These are phyloP conservation scores for Kitagawia praeruptora DNA, from an alignment of 129 eudicot genomes.

Conservation along the genomic window DNA sequence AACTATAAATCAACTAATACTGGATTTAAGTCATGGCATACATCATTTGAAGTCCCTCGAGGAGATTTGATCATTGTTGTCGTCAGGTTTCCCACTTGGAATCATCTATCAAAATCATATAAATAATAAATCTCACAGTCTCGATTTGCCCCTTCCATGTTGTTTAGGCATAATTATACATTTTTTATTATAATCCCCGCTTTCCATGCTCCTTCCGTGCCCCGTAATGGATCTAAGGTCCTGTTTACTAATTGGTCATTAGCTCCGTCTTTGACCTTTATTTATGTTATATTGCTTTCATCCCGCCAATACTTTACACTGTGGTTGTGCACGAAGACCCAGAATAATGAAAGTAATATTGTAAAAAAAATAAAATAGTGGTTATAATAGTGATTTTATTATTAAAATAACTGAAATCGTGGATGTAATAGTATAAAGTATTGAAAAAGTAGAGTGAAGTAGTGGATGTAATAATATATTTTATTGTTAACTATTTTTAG, in stretches of 20 bases:
- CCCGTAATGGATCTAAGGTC: background rate
- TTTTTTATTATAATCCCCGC: background rate
- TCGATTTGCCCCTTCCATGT: conserved; percentile 1
- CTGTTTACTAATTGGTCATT: background rate
- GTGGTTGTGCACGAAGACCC: too few relatives aligned
- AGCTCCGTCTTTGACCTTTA: too few relatives aligned
- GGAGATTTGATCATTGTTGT: background rate
- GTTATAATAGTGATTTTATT: too few relatives aligned
- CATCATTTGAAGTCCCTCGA: background rate
- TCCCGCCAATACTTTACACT: too few relatives aligned
- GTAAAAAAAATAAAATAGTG: too few relatives aligned
- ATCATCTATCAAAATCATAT: background rate
- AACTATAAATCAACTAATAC: background rate
- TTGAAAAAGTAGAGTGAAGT: too few relatives aligned
- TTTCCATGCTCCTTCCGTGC: background rate
- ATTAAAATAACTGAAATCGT: too few relatives aligned
- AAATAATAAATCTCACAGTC: background rate
- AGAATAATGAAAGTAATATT: too few relatives aligned
- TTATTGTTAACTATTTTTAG: too few relatives aligned
- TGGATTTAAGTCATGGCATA: background rate
- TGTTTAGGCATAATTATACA: background rate
- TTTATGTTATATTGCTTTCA: too few relatives aligned
- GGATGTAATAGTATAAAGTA: too few relatives aligned
- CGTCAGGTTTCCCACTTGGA: background rate
- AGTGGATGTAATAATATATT: too few relatives aligned